Evolutionary conservation across 2,329 filamentous ascomycete genomes (phyloP), one percentile per base, ranked within the genome.

Genomic region (Diaporthe capsici): DNA sequence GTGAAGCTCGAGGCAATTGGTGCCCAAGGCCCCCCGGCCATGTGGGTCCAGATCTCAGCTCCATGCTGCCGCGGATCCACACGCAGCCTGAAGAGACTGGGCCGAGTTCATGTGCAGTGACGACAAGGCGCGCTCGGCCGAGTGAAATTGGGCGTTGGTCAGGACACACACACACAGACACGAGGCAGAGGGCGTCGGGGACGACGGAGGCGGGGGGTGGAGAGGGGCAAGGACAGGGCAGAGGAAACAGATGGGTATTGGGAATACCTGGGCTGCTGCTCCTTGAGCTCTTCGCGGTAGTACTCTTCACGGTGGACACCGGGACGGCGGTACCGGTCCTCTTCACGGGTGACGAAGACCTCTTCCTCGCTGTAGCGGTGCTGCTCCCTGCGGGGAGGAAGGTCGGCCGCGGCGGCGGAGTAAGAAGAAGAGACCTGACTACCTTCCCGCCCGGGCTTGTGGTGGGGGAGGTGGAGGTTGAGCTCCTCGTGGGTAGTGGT

Each of bases 371-470:
- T 91, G 88, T 90, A 90, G 85, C 88, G 91, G 47, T 65, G 47
- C 86, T 90, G 78, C 88, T 84, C 87, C 81, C 75, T 79, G 83
- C 89, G 90, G 82, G 91, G 92, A 88, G 92, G 91, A 85, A 89
- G 88, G 85, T 90, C 86, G 84, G 87, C 87, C 85, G 90, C 87
- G 65, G 72, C 70, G 84, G 87, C 88, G 83, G 89, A 87, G 89
- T 90, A 88, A 88, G 92, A 93, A 94, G 93, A 95, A 91, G 92
- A 89, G 65, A 70, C 65, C 91, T 94, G 92, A 72, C 73, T 76
- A 95, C 94, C 95, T 96, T 98, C 95, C 95, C 95, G 96, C 97
- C 96, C 96, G 94, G 94, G 93, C 93, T 92, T 92, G 89, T 93
- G 90, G 88, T 92, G 88, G 81, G 82, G 80, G 81, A 95, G 90